Base-by-base conservation (phyloP, 202 grass and related monocot genomes). In the Cymbopogon flexuosus region DNA sequence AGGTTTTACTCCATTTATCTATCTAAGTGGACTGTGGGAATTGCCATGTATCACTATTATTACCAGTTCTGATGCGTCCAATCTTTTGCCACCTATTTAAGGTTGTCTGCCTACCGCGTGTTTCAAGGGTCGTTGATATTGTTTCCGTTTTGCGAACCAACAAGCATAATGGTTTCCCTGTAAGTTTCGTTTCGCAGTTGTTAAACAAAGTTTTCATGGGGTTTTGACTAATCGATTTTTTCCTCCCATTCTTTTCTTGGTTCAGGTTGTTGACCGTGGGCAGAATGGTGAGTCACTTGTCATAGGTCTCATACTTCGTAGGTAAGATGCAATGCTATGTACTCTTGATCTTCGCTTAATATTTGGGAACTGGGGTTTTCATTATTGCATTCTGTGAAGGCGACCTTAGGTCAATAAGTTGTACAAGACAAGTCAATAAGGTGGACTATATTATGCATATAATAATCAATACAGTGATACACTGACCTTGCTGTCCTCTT, bases 141-240 rank as follows among this genome's bases (percentile, higher is more conserved):
- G 56, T 96, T 78, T 95, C 92, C 47, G 78, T 95, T 73, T 81
- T 99, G 83, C 78, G 70, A 86, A 95, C 77, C 70, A 95, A 86
- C 84, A 90, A 91, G 8, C 96, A 99, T 61, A 99, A 95, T 83
- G 96, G 96, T 73, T 99, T 93, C 70, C 96, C 96, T 60, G 96
- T 99, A 91, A 91, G 46, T 89, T 68, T 79, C 41, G 4, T 33
- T 62, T 62, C 4, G 1, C 62, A 24, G 29, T 52, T 87, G 5
- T 35, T 75, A 46, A 72, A 76, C 35, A 65, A 43, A 61, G 16
- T 35, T 88, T 74, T 30, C 12, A 14, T 77, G 39, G 31, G 45
- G 22, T 16, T 61, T 24, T 37, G 4, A 61, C 30, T 72, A 62
- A 84, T 80, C 64, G 27, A 36, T 36, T 10, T 19, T 63, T 67